phyloP scores from a whole-genome alignment of 2,329 filamentous ascomycete genomes.

The Beauveria pseudobassiana region DNA sequence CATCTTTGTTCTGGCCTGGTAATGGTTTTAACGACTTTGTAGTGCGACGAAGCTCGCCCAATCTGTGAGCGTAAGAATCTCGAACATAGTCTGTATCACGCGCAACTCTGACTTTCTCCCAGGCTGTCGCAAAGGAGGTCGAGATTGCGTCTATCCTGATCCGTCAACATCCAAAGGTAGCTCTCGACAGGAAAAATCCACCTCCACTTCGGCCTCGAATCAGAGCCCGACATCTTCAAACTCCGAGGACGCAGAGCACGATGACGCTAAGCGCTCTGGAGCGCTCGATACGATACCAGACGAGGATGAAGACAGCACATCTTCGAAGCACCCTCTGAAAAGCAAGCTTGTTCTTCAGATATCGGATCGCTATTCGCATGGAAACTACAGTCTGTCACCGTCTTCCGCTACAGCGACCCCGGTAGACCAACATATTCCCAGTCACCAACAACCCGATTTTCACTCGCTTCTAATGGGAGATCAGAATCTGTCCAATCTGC shows the following conservation, averaged over 20 bases:
- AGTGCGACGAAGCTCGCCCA: conserved; percentile 89
- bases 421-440: background rate
- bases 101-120: conserved; percentile 21
- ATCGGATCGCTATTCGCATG: conserved; percentile 47
- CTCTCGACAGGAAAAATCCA: conserved; percentile 30
- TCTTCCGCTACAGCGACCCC: conserved; percentile 36
- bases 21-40: conserved; percentile 13
- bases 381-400: conserved; percentile 46
- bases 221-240: conserved; percentile 46
- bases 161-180: conserved; percentile 40
- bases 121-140: conserved; percentile 87
- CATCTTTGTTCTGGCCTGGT: background rate
- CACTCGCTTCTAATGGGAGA: background rate
- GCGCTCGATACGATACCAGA: conserved; percentile 48
- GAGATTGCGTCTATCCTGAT: conserved; percentile 87
- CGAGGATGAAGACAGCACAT: conserved; percentile 37
- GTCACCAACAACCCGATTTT: conserved; percentile 19
- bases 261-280: conserved; percentile 18
- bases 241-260: conserved; percentile 36
- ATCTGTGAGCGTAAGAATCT: conserved; percentile 64
- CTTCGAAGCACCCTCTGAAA: conserved; percentile 17
- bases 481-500: conserved; percentile 50
- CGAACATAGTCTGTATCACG: background rate
- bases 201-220: conserved; percentile 28
- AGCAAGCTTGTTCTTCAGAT: conserved; percentile 34